Evolutionary conservation across 108 stramenopile species (phyloP).

Genomic region (Skeletonema marinoi): DNA sequence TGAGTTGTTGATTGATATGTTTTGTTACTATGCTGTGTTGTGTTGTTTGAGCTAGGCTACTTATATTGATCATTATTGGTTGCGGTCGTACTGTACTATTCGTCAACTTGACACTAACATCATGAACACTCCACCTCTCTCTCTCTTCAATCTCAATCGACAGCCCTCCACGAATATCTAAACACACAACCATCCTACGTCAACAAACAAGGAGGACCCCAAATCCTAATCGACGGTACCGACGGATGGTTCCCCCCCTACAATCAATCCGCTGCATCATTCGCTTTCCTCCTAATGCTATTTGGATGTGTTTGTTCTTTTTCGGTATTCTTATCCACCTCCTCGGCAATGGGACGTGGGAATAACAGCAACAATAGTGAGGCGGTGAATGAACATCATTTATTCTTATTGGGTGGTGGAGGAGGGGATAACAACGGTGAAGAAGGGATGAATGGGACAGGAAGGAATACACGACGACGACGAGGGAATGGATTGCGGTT

Average conservation of each 20-base stretch:
- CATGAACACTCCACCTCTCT: background rate
- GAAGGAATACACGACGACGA: conserved; percentile 1
- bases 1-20: background rate
- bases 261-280: conserved; percentile 16
- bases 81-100: background rate
- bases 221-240: conserved; percentile 38
- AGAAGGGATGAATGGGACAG: background rate
- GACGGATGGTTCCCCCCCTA: conserved; percentile 18
- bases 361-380: background rate
- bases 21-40: background rate
- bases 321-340: conserved; percentile 29
- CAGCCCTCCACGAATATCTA: conserved; percentile 31
- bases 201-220: conserved; percentile 19
- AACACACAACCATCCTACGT: conserved; percentile 7
- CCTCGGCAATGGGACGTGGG: background rate
- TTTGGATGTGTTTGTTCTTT: conserved; percentile 44
- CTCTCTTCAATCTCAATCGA: background rate
- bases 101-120: background rate
- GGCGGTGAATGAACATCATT: conserved; percentile 1
- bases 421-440: conserved; percentile 1
- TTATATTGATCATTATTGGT: no score
- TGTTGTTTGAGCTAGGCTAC: background rate
- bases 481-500: conserved; percentile 33
- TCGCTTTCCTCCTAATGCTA: conserved; percentile 37
- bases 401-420: conserved; percentile 23